These are phyloP conservation scores for Marchantia polymorpha DNA, from an alignment of 225 moss, liverwort and hornwort genomes.

Conservation along the genomic window DNA sequence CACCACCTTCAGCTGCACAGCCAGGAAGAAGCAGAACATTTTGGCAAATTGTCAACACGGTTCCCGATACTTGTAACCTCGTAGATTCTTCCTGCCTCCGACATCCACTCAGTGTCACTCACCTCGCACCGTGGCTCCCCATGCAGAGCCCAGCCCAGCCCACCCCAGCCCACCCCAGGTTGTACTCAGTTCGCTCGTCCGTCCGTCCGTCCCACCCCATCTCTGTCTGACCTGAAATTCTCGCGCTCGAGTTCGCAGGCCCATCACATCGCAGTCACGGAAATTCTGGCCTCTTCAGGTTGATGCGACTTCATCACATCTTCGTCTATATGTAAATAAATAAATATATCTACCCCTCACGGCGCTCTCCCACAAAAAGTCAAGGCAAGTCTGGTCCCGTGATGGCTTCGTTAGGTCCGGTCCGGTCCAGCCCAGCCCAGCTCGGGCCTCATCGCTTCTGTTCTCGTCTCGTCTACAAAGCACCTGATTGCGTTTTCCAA, in stretches of 20 bases:
- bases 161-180: too few species aligned
- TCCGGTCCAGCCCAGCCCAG: not conserved
- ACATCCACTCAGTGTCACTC: conserved; percentile 11
- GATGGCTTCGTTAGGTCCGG: too few species aligned
- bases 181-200: not conserved
- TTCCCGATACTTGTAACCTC: not conserved
- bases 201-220: not conserved
- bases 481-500: not conserved
- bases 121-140: not conserved
- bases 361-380: not conserved
- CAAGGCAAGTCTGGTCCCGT: not conserved
- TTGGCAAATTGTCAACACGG: not conserved
- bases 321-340: too few species aligned
- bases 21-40: not conserved
- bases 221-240: not conserved
- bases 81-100: conserved; percentile 14
- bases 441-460: not conserved
- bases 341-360: too few species aligned
- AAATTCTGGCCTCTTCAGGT: not conserved
- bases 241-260: not conserved
- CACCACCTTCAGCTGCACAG: not conserved
- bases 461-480: not conserved
- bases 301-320: too few species aligned
- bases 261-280: not conserved
- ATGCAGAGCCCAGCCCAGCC: not conserved